Conservation (phyloP, 1,139 yeast species). For the Suzukiozyma palmioleophila region DNA sequence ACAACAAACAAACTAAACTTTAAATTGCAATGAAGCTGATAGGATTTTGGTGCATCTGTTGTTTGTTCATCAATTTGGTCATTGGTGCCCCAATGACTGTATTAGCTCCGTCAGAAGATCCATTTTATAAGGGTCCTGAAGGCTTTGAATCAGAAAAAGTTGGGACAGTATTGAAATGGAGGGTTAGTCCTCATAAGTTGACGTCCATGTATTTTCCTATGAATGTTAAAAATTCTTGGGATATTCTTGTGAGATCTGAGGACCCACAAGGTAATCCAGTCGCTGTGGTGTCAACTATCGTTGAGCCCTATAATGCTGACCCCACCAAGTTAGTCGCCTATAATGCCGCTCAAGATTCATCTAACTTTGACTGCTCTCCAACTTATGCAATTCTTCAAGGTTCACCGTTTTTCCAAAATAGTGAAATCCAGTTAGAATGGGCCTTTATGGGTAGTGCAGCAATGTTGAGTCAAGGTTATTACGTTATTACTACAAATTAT, state of each 20-base stretch:
- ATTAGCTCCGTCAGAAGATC: slow-evolving; percentile 18
- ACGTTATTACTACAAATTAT: slow-evolving; percentile 23
- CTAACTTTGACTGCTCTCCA: slow-evolving; percentile 12
- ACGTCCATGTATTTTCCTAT: slow-evolving; percentile 9
- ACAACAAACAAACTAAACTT: too few species aligned
- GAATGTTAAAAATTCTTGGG: slow-evolving; percentile 22
- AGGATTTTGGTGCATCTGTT: too few species aligned
- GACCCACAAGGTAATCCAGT: slow-evolving; percentile 27
- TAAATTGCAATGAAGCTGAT: too few species aligned
- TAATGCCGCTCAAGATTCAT: slow-evolving; percentile 13
- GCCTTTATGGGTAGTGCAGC: slow-evolving; percentile 15
- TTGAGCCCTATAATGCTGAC: slow-evolving; percentile 26
- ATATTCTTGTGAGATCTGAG: slow-evolving; percentile 27
- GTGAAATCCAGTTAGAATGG: slow-evolving; percentile 18
- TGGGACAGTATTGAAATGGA: slow-evolving; percentile 23
- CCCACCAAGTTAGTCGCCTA: slow-evolving; percentile 19
- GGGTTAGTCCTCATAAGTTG: slow-evolving; percentile 20
- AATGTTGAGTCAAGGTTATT: slow-evolving; percentile 23
- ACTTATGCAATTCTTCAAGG: slow-evolving; percentile 13
- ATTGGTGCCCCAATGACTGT: not conserved
- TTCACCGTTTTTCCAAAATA: slow-evolving; percentile 8
- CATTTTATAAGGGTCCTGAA: slow-evolving; percentile 23
- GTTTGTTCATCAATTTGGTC: too few species aligned
- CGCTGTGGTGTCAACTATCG: slow-evolving; percentile 28
- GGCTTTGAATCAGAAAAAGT: slow-evolving; percentile 19